These are phyloP conservation scores for Candida sp. DNA, from an alignment of 1,139 yeast species.

Conservation along the genomic window DNA sequence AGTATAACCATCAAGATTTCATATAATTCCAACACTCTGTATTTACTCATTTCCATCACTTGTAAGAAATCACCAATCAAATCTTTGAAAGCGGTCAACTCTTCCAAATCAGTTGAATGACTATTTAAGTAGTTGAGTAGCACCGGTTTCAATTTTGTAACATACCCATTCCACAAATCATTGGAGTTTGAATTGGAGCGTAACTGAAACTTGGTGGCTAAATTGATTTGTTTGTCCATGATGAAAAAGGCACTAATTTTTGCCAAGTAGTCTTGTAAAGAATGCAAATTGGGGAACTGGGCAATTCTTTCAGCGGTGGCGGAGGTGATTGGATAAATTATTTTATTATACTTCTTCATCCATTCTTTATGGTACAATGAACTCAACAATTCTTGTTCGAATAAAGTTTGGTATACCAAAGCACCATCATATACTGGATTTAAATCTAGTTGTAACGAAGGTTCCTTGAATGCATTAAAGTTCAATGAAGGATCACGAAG, in stretches of 20 bases:
- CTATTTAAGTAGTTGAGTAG: constrained; percentile 33
- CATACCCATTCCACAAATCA: constrained; percentile 76
- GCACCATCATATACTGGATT: constrained; percentile 79
- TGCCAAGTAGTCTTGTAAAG: constrained; percentile 52
- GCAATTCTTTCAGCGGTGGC: constrained; percentile 18
- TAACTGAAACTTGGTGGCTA: constrained; percentile 53
- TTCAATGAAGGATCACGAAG: constrained; percentile 53
- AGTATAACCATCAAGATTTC: constrained; percentile 60
- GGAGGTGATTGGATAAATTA: constrained; percentile 62
- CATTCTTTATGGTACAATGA: constrained; percentile 70
- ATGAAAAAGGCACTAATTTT: constrained; percentile 76
- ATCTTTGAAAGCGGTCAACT: constrained; percentile 41
- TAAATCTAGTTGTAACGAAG: constrained; percentile 49
- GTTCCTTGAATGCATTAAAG: constrained; percentile 46
- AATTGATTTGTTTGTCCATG: constrained; percentile 65
- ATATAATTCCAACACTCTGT: constrained; percentile 59
- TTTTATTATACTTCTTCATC: constrained; percentile 65
- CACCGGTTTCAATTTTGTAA: constrained; percentile 57
- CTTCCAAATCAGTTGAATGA: constrained; percentile 26
- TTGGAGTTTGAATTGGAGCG: constrained; percentile 57
- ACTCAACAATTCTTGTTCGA: constrained; percentile 58
- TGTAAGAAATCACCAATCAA: constrained; percentile 72
- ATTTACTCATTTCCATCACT: constrained; percentile 70
- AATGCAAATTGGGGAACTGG: constrained; percentile 16
- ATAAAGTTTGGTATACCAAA: constrained; percentile 74